These are phyloP conservation scores for Yamadazyma sp. DNA, from an alignment of 1,139 yeast species.

Conservation along the genomic window DNA sequence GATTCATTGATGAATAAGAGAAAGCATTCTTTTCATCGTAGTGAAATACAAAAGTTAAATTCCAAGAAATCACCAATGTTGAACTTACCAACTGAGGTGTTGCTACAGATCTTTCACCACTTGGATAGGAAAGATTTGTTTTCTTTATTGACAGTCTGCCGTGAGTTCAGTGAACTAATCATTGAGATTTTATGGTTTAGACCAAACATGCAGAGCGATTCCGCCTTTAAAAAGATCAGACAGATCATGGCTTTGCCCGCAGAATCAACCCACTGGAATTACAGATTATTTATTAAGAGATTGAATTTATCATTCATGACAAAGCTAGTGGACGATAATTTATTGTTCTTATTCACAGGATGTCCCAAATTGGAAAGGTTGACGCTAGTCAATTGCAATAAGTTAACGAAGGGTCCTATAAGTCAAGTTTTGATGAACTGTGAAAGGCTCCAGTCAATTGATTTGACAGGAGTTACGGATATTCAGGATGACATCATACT, in stretches of 20 bases:
- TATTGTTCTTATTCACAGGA: constrained; percentile 54
- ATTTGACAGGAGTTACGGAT: constrained; percentile 79
- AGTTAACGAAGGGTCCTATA: constrained; percentile 61
- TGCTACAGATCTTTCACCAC: constrained; percentile 68
- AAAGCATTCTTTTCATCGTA: constrained; percentile 18
- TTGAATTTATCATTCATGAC: constrained; percentile 79
- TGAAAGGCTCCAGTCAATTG: constrained; percentile 76
- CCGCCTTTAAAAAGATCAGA: constrained; percentile 50
- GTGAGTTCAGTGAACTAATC: constrained; percentile 76
- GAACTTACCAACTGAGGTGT: constrained; percentile 77
- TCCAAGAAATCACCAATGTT: constrained; percentile 47
- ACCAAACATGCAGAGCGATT: constrained; percentile 68
- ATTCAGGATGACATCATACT: constrained; percentile 65
- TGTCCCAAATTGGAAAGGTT: constrained; percentile 81
- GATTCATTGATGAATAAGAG: constrained; percentile 35
- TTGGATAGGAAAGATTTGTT: constrained; percentile 69
- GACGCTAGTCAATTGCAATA: constrained; percentile 78
- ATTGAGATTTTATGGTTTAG: constrained; percentile 88
- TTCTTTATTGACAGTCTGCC: constrained; percentile 72
- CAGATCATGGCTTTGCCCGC: constrained; percentile 54
- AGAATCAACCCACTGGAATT: constrained; percentile 61
- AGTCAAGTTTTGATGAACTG: constrained; percentile 64
- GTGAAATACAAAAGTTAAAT: constrained; percentile 24
- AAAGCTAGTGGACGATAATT: constrained; percentile 61
- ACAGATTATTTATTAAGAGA: constrained; percentile 73